Percentiles rank a stretch among this genome's conserved stretches.
Evolutionary conservation across 345 rosid genomes (phyloP).

Genomic region (Kernera saxatilis): DNA sequence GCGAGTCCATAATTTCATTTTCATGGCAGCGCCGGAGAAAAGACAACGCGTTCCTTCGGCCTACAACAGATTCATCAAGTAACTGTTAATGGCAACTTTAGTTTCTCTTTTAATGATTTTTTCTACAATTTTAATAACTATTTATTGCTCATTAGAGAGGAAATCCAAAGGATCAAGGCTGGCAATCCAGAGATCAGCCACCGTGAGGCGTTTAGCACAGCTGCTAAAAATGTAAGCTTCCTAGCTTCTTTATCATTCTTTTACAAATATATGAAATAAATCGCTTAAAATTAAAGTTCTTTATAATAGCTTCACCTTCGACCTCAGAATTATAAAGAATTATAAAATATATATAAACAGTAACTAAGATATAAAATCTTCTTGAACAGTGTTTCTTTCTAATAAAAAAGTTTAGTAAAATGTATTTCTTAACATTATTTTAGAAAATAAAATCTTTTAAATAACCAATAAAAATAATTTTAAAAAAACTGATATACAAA

Average conservation of each 20-base stretch:
- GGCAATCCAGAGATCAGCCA: constrained; percentile 92
- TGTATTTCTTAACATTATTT: neutral
- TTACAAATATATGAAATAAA: neutral
- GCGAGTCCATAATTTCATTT: neutral
- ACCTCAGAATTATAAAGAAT: neutral
- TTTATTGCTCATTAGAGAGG: constrained; percentile 53
- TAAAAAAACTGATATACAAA: neutral
- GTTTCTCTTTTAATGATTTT: neutral
- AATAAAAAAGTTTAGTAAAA: neutral
- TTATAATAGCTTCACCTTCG: neutral
- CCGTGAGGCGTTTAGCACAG: constrained; percentile 97
- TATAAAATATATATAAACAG: neutral
- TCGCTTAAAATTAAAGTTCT: neutral
- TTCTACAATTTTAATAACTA: neutral
- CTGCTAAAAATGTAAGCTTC: constrained; percentile 87
- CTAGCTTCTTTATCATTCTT: neutral
- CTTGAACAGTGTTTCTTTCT: neutral
- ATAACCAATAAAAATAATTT: neutral
- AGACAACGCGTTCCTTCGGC: constrained; percentile 98
- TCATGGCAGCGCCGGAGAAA: constrained; percentile 84
- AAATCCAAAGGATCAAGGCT: constrained; percentile 95
- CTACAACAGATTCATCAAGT: constrained; percentile 95
- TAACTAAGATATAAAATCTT: neutral
- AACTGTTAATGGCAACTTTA: constrained; percentile 23
- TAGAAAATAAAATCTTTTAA: neutral